A percentile compares a stretch with the other conserved stretches of the same genome.
phyloP scores from a whole-genome alignment of 768 basidiomycete genomes.

The Suillus placidus region DNA sequence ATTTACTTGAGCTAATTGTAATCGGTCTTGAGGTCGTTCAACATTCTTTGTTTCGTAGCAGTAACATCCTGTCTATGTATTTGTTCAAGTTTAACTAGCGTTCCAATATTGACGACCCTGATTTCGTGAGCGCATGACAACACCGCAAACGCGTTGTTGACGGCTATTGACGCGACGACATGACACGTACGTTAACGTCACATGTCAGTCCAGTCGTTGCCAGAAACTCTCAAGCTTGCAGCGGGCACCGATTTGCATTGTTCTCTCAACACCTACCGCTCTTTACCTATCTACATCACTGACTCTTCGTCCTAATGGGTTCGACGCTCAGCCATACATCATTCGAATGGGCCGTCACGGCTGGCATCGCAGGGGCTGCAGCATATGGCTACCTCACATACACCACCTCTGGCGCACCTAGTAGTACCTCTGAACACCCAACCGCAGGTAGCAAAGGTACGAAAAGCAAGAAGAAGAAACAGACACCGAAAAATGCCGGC shows the following conservation, averaged over 20 bases:
- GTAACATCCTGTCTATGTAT: not conserved
- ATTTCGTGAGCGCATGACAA: conserved; percentile 11
- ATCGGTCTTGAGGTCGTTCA: not conserved
- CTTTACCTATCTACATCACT: not conserved
- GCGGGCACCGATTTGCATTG: not conserved
- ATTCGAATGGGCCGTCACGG: conserved; percentile 39
- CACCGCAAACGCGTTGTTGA: conserved; percentile 25
- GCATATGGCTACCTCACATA: conserved; percentile 40
- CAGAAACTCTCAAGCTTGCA: not conserved
- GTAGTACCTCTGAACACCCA: not conserved
- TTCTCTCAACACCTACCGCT: conserved; percentile 1
- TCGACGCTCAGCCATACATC: conserved; percentile 47
- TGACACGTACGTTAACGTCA: conserved; percentile 21
- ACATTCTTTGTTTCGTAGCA: not conserved
- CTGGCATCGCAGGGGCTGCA: conserved; percentile 44
- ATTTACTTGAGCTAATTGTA: conserved; percentile 17
- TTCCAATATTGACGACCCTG: not conserved
- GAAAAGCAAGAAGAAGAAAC: conserved; percentile 36
- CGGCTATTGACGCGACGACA: conserved; percentile 29
- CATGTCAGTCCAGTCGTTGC: not conserved
- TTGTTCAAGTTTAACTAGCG: not conserved
- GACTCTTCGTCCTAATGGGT: conserved; percentile 39
- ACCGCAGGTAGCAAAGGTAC: conserved; percentile 24
- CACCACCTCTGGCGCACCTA: conserved; percentile 3
- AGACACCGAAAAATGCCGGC: conserved; percentile 15